phyloP scores from a whole-genome alignment of 805 yeast genomes.

The Zygoascus bituminiphila region DNA sequence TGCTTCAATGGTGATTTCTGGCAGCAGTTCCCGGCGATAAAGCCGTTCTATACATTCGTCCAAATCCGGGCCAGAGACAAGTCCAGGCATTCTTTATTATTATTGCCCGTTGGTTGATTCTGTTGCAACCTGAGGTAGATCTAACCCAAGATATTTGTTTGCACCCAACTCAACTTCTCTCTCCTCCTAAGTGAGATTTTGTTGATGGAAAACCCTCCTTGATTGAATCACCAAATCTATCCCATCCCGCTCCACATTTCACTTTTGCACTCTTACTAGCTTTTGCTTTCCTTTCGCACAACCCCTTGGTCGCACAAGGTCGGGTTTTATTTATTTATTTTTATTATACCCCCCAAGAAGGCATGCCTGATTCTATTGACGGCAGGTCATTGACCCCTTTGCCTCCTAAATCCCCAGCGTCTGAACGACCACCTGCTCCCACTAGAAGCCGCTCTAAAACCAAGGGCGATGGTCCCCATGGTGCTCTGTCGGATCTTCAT shows the following conservation, averaged over 20 bases:
- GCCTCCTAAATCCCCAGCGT: neutral
- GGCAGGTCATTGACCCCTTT: neutral
- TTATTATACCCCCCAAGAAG: neutral
- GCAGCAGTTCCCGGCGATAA: constrained; percentile 55
- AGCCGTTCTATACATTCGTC: constrained; percentile 65
- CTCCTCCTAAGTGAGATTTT: too few species aligned
- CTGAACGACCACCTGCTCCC: neutral
- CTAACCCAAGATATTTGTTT: too few species aligned
- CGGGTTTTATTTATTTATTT: neutral
- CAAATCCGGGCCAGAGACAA: constrained; percentile 34
- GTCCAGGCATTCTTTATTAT: constrained; percentile 21
- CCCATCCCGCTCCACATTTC: too few species aligned
- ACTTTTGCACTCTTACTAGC: too few species aligned
- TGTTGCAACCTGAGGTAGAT: too few species aligned
- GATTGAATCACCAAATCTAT: too few species aligned
- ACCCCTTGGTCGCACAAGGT: too few species aligned
- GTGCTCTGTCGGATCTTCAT: neutral
- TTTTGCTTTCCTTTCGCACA: too few species aligned
- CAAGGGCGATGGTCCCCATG: neutral
- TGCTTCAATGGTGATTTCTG: constrained; percentile 62
- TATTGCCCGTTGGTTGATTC: too few species aligned
- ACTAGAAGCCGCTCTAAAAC: neutral
- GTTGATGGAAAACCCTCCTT: too few species aligned
- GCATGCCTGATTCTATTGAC: neutral
- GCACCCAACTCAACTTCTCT: too few species aligned